These are phyloP conservation scores for Debaryomyces prosopidis DNA, from an alignment of 805 yeast genomes.

Conservation along the genomic window DNA sequence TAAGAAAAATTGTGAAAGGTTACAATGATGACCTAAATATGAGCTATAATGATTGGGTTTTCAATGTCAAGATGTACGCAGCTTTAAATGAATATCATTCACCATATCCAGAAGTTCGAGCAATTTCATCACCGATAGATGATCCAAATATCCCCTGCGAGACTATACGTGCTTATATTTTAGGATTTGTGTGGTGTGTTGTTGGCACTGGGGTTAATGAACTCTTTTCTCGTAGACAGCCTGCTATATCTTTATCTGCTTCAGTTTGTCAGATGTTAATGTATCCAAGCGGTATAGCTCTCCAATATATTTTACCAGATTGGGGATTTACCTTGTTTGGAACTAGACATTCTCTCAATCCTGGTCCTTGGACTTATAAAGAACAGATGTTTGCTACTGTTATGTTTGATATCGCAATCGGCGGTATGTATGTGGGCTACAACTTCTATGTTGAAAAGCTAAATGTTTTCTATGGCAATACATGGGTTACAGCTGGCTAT, in stretches of 20 bases:
- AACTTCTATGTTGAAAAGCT: slow-evolving; percentile 19
- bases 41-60: slow-evolving; percentile 21
- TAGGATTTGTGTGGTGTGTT: slow-evolving; percentile 52
- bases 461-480: slow-evolving; percentile 2
- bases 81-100: slow-evolving; percentile 44
- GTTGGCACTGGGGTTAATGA: slow-evolving; percentile 57
- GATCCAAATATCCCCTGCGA: slow-evolving; percentile 50
- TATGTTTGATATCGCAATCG: slow-evolving; percentile 12
- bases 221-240: slow-evolving; percentile 57
- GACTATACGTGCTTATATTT: slow-evolving; percentile 55
- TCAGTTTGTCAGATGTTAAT: slow-evolving; percentile 48
- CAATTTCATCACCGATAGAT: slow-evolving; percentile 61
- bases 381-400: slow-evolving; percentile 67
- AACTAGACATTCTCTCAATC: slow-evolving; percentile 46
- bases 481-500: slow-evolving; percentile 8
- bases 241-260: slow-evolving; percentile 45
- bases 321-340: slow-evolving; percentile 29
- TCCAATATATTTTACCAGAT: slow-evolving; percentile 46
- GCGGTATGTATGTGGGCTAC: slow-evolving; percentile 29
- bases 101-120: slow-evolving; percentile 67
- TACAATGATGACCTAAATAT: slow-evolving; percentile 1
- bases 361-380: slow-evolving; percentile 64
- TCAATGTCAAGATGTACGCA: slow-evolving; percentile 43
- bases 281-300: slow-evolving; percentile 42
- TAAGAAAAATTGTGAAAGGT: slow-evolving; percentile 12